Conservation (phyloP, 768 basidiomycete species). For the Leccinum variicolor region DNA sequence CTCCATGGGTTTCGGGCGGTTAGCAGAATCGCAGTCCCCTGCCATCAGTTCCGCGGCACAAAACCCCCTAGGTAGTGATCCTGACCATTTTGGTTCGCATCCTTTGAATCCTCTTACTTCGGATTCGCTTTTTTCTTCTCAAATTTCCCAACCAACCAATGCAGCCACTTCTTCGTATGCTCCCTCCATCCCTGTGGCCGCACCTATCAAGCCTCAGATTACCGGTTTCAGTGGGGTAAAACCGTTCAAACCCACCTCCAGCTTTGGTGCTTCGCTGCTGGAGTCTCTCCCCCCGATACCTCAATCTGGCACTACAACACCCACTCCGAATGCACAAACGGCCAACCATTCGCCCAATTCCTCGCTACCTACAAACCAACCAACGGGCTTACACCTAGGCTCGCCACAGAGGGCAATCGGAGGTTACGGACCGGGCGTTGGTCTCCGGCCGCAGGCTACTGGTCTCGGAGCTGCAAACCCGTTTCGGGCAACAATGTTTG, state of each 20-base stretch:
- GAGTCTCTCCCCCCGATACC: conserved; percentile 75
- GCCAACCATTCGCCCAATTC: conserved; percentile 17
- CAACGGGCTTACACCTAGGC: conserved; percentile 18
- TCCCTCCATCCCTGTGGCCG: conserved; percentile 32
- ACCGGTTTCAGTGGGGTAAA: conserved; percentile 63
- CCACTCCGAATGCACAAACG: conserved; percentile 28
- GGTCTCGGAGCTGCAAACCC: conserved; percentile 56
- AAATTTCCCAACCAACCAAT: conserved; percentile 53
- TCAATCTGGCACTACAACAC: conserved; percentile 50
- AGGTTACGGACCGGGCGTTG: conserved; percentile 38
- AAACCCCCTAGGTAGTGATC: conserved; percentile 16
- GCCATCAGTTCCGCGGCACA: conserved; percentile 30
- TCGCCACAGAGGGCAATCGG: conserved; percentile 10
- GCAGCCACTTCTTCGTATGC: conserved; percentile 32
- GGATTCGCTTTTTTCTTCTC: conserved; percentile 42
- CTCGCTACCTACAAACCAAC: conserved; percentile 32
- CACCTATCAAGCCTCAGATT: conserved; percentile 38
- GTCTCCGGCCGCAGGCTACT: conserved; percentile 59
- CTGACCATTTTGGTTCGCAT: conserved; percentile 15
- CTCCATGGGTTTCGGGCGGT: conserved; percentile 44
- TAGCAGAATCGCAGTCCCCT: conserved; percentile 23
- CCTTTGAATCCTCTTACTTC: conserved; percentile 37
- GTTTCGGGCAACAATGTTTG: conserved; percentile 63
- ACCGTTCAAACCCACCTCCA: conserved; percentile 79
- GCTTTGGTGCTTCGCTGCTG: conserved; percentile 73